Percentiles rank a stretch among this genome's conserved stretches.
Evolutionary conservation across 306 rosid species (phyloP).

Genomic region (Rosa persica): DNA sequence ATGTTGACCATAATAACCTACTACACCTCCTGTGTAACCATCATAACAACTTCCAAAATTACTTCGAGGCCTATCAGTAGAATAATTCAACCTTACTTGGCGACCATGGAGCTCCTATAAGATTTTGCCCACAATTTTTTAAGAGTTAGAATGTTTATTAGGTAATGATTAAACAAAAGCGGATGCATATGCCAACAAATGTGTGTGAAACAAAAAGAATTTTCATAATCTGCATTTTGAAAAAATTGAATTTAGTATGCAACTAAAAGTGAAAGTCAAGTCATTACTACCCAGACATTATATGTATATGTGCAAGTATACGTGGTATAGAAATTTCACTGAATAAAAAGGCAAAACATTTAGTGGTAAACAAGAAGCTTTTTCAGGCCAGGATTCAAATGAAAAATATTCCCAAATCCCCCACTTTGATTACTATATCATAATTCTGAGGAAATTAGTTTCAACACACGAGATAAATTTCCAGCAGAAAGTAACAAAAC

Average conservation of each 20-base stretch:
- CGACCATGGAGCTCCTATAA: constrained; percentile 89
- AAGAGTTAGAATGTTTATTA: not conserved
- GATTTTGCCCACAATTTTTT: not conserved
- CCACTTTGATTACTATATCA: not conserved
- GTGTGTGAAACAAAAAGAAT: not conserved
- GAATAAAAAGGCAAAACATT: not conserved
- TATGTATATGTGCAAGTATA: not conserved
- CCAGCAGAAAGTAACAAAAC: not conserved
- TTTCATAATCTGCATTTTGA: not conserved
- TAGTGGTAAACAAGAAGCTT: not conserved
- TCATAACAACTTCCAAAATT: constrained; percentile 35
- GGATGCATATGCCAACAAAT: not conserved
- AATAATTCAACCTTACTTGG: constrained; percentile 67
- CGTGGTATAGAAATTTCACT: not conserved
- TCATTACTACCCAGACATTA: not conserved
- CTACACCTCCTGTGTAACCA: constrained; percentile 27
- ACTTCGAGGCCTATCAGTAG: constrained; percentile 64
- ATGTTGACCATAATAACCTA: not conserved
- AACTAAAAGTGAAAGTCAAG: not conserved
- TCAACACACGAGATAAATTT: not conserved
- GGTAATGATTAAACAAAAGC: not conserved
- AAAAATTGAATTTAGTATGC: not conserved
- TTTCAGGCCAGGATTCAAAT: not conserved
- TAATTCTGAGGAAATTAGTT: not conserved
- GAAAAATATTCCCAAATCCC: not conserved